Percentiles rank a stretch among this genome's conserved stretches.
phyloP scores from a whole-genome alignment of 352 stramenopile species.

The Phytophthora hybrid region DNA sequence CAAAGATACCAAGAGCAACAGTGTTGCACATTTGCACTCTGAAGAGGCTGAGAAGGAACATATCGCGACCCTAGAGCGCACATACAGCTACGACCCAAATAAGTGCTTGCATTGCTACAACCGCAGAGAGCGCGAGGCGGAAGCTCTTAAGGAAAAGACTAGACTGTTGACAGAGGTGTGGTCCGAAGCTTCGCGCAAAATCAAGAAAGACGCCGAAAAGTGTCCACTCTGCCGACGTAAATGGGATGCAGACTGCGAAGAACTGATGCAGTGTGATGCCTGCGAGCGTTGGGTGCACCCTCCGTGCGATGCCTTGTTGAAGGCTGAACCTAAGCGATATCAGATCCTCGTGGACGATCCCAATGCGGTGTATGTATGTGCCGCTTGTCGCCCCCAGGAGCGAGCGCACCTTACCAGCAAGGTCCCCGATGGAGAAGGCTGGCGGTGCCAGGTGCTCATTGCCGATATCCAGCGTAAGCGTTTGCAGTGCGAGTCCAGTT shows the following conservation, averaged over 20 bases:
- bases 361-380: conserved; percentile 80
- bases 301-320: conserved; percentile 74
- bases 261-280: conserved; percentile 89
- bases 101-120: conserved; percentile 73
- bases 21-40: conserved; percentile 14
- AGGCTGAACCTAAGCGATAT: conserved; percentile 66
- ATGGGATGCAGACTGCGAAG: conserved; percentile 78
- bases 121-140: conserved; percentile 59
- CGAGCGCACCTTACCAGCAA: conserved; percentile 53
- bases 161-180: conserved; percentile 70
- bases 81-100: conserved; percentile 70
- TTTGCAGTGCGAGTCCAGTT: conserved; percentile 63
- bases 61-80: conserved; percentile 38
- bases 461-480: conserved; percentile 78
- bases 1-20: conserved; percentile 24
- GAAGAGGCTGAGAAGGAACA: conserved; percentile 40
- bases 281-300: conserved; percentile 89
- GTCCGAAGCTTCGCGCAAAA: conserved; percentile 53
- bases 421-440: conserved; percentile 46
- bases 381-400: conserved; percentile 67
- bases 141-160: conserved; percentile 55
- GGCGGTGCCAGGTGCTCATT: conserved; percentile 77
- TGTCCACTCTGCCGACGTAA: conserved; percentile 81
- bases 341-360: conserved; percentile 70
- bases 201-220: conserved; percentile 72